phyloP scores from a whole-genome alignment of 345 rosid genomes.

The Citrus glauca region DNA sequence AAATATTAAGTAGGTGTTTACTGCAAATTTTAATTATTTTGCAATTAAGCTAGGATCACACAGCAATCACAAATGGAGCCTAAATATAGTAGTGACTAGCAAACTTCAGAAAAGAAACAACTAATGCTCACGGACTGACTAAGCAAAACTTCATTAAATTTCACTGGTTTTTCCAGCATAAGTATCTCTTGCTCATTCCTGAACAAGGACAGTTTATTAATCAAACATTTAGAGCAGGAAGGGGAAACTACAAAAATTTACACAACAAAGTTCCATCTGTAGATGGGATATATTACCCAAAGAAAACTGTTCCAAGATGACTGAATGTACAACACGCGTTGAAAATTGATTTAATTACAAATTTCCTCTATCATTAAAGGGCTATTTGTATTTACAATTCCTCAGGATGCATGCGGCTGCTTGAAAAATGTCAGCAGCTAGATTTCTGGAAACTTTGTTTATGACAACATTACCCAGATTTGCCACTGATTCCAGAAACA shows the following conservation, averaged over 20 bases:
- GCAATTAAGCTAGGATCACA: too few species aligned
- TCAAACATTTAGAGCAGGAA: background rate
- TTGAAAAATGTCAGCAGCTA: constrained; percentile 39
- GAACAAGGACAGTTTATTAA: background rate
- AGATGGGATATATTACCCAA: constrained; percentile 4
- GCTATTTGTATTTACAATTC: constrained; percentile 26
- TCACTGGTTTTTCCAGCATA: background rate
- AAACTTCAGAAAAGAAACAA: background rate
- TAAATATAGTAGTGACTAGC: background rate
- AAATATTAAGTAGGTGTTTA: too few species aligned
- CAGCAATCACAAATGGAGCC: background rate
- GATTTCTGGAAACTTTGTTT: constrained; percentile 19
- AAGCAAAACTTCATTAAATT: background rate
- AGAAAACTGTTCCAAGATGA: background rate
- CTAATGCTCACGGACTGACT: background rate
- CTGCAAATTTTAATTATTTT: too few species aligned
- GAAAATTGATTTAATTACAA: constrained; percentile 16
- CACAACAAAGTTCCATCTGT: constrained; percentile 13
- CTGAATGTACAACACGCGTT: constrained; percentile 3
- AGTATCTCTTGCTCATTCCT: background rate
- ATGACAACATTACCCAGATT: constrained; percentile 12
- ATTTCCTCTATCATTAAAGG: constrained; percentile 14
- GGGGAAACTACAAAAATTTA: constrained; percentile 12
- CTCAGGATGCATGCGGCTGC: constrained; percentile 28
- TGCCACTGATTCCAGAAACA: constrained; percentile 17